A percentile compares a stretch with the other conserved stretches of the same genome.
phyloP scores from a whole-genome alignment of 2,329 filamentous ascomycete species.

The Ophiocordyceps robertsii region DNA sequence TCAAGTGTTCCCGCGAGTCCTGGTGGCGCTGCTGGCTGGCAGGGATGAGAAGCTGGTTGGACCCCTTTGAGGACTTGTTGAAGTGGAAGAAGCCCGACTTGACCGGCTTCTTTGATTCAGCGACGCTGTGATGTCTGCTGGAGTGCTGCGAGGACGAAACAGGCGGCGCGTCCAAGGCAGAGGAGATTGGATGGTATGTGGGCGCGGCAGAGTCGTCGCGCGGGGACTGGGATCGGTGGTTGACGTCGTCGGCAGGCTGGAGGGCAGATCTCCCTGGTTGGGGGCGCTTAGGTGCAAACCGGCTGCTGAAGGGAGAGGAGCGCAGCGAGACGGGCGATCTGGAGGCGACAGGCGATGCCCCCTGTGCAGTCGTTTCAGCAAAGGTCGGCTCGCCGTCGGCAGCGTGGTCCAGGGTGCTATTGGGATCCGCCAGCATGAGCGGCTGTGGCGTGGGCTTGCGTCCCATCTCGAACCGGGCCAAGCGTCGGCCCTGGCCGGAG shows the following conservation, averaged over 20 bases:
- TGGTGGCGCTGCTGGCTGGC: conserved; percentile 15
- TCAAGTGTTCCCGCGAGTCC: conserved; percentile 22
- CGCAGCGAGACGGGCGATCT: conserved; percentile 29
- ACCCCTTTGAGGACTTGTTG: conserved; percentile 29
- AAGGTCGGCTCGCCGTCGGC: conserved; percentile 12
- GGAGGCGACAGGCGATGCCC: conserved; percentile 19
- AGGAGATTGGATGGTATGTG: conserved; percentile 10
- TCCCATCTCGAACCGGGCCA: conserved; percentile 27
- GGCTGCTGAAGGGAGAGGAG: conserved; percentile 29
- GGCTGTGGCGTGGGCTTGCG: conserved; percentile 46
- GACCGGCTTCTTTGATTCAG: conserved; percentile 27
- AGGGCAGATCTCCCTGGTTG: conserved; percentile 8
- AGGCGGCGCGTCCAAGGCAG: conserved; percentile 10
- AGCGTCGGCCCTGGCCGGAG: neutral
- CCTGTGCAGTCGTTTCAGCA: conserved; percentile 14
- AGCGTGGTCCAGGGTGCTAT: conserved; percentile 16
- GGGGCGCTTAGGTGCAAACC: conserved; percentile 22
- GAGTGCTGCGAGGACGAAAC: conserved; percentile 8
- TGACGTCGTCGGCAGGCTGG: conserved; percentile 7
- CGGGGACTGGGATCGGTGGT: conserved; percentile 10
- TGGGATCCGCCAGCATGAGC: conserved; percentile 35
- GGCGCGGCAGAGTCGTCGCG: conserved; percentile 10
- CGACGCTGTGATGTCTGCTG: conserved; percentile 11
- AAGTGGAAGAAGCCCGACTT: conserved; percentile 40
- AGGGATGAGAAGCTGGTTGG: conserved; percentile 17